These are phyloP conservation scores for Garcia nutans DNA, from an alignment of 345 rosid genomes.

Conservation along the genomic window DNA sequence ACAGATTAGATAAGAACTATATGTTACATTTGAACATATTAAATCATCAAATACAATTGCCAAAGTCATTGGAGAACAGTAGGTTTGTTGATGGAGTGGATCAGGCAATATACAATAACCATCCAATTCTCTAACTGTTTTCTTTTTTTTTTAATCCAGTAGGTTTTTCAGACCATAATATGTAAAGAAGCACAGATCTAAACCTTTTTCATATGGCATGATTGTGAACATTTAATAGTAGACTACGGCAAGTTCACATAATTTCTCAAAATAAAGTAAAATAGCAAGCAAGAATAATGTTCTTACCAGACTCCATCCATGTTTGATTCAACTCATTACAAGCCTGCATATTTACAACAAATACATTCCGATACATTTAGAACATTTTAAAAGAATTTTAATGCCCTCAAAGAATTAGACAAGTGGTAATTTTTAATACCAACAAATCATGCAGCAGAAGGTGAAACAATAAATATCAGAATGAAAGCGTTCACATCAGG, in stretches of 20 bases:
- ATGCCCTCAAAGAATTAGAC: not conserved
- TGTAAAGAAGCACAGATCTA: not conserved
- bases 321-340: constrained; percentile 89
- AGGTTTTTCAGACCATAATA: not conserved
- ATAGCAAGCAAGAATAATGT: constrained; percentile 1
- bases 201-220: not conserved
- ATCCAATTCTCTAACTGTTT: not conserved
- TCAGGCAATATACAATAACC: not conserved
- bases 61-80: constrained; percentile 1
- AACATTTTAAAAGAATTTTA: not conserved
- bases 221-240: not conserved
- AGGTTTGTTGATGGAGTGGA: not conserved
- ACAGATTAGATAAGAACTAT: not conserved
- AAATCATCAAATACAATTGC: constrained; percentile 1
- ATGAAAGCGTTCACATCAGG: not conserved
- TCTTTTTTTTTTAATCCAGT: not conserved
- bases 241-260: not conserved
- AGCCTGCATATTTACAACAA: constrained; percentile 53
- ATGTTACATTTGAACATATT: constrained; percentile 1
- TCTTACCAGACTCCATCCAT: constrained; percentile 97
- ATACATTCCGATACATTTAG: not conserved
- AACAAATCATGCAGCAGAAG: not conserved
- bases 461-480: not conserved
- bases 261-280: constrained; percentile 1
- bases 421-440: not conserved